Percentiles rank a stretch among this genome's conserved stretches.
Conservation (phyloP, 495 filamentous ascomycete species). For the Xylaria grammica region DNA sequence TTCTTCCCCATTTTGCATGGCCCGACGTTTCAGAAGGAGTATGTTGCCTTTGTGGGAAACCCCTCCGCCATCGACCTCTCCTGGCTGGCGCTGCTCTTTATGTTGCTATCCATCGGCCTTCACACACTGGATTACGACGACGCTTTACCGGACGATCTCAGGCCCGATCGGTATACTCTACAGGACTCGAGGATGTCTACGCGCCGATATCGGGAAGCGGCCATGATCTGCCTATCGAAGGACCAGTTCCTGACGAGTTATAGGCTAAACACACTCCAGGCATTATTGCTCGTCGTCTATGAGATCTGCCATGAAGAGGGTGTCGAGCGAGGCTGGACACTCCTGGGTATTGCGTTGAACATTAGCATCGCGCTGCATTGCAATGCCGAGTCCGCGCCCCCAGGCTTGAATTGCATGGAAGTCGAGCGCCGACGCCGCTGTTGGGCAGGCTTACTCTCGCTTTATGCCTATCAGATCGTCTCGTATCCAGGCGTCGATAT, state of each 20-base stretch:
- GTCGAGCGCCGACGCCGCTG: conserved; percentile 53
- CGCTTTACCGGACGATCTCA: conserved; percentile 48
- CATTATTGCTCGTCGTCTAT: conserved; percentile 51
- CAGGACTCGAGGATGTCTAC: conserved; percentile 50
- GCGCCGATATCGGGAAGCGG: conserved; percentile 50
- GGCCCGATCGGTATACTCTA: conserved; percentile 46
- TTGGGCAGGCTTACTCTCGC: conserved; percentile 53
- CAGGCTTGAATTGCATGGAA: conserved; percentile 48
- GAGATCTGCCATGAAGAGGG: conserved; percentile 49
- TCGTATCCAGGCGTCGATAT: conserved; percentile 32
- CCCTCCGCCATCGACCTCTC: conserved; percentile 46
- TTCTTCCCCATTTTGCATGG: conserved; percentile 50
- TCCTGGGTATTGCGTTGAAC: conserved; percentile 53
- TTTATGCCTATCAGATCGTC: conserved; percentile 52
- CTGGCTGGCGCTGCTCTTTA: conserved; percentile 54
- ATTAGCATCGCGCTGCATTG: conserved; percentile 55
- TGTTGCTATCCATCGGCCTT: conserved; percentile 49
- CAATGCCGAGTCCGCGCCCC: conserved; percentile 53
- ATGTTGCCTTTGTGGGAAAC: conserved; percentile 51
- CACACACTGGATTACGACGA: conserved; percentile 53
- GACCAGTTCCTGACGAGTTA: conserved; percentile 51
- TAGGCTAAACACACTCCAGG: conserved; percentile 54
- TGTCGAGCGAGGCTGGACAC: conserved; percentile 42
- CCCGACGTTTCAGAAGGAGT: conserved; percentile 54
- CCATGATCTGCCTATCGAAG: conserved; percentile 51